Base-by-base conservation (phyloP, 179 eudicot genomes). In the Silene coronaria region DNA sequence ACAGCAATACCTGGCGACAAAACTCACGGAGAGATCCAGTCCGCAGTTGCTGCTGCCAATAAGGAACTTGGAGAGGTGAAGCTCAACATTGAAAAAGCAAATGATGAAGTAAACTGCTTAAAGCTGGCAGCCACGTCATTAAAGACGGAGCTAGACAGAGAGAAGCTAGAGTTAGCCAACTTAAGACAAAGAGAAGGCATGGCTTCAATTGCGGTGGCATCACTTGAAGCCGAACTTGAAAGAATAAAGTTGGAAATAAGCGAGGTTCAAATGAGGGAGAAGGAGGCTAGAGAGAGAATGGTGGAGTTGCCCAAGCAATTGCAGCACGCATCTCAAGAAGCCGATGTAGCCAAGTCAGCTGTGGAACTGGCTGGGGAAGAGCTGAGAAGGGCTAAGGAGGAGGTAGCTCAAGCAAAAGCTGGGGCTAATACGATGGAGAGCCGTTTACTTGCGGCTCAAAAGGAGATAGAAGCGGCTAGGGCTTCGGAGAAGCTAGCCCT, bases 401-500 rank as follows among this genome's bases (percentile, higher is more conserved):
- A 89, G 73, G 89, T 82, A 0, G 94, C 89, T 66, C 90, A 90
- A 80, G 97, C 92, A 2, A 91, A 91, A 79, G 97, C 92, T 2
- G 91, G 84, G 63, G 92, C 89, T 23, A 85, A 80, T 46, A 84
- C 89, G 3, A 71, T 84, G 67, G 91, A 87, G 82, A 88, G 88
- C 72, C 88, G 90, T 75, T 74, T 96, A 65, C 79, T 81, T 68
- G 92, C 90, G 4, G 87, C 91, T 76, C 82, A 79, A 51, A 96
- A 91, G 79, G 99, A 96, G 85, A 96, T 89, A 57, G 99, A 91
- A 79, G 97, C 93, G 64, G 91, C 97, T 6, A 90, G 81, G 81
- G 91, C 91, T 36, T 86, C 93, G 6, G 96, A 93, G 77, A 91
- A 84, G 80, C 72, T 89, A 70, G 97, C 99, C 4, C 70, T 84